phyloP scores from a whole-genome alignment of 2,329 filamentous ascomycete genomes.

The Pseudophaeomoniella oleicola region DNA sequence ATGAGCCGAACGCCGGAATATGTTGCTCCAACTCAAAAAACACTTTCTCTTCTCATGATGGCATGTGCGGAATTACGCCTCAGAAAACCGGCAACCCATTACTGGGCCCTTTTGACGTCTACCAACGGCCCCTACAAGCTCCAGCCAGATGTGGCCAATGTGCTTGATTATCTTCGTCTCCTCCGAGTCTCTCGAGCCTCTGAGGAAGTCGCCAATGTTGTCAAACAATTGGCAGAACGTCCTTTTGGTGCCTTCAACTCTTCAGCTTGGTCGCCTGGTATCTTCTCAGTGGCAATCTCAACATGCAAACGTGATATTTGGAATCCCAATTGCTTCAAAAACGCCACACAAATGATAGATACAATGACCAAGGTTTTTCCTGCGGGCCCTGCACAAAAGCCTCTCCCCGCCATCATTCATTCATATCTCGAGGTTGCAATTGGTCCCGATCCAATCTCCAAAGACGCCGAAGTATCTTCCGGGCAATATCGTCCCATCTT shows the following conservation, averaged over 20 bases:
- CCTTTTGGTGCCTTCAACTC: constrained; percentile 23
- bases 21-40: constrained; percentile 35
- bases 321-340: constrained; percentile 53
- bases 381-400: constrained; percentile 1
- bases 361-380: constrained; percentile 37
- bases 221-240: constrained; percentile 35
- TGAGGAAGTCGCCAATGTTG: constrained; percentile 40
- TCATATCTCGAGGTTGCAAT: background rate
- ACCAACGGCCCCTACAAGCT: constrained; percentile 36
- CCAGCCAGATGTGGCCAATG: constrained; percentile 57
- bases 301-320: constrained; percentile 62
- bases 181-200: constrained; percentile 55
- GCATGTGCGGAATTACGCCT: constrained; percentile 47
- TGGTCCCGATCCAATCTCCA: background rate
- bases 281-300: constrained; percentile 57
- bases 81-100: constrained; percentile 52
- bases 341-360: constrained; percentile 51
- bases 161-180: constrained; percentile 51
- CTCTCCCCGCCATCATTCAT: background rate
- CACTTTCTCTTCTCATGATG: constrained; percentile 54
- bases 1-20: constrained; percentile 16
- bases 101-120: constrained; percentile 56
- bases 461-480: too few species aligned
- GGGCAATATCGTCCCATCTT: too few species aligned
- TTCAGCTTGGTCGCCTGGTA: background rate